Evolutionary conservation across 768 basidiomycete species (phyloP).

Genomic region (Cystofilobasidium bisporidii): DNA sequence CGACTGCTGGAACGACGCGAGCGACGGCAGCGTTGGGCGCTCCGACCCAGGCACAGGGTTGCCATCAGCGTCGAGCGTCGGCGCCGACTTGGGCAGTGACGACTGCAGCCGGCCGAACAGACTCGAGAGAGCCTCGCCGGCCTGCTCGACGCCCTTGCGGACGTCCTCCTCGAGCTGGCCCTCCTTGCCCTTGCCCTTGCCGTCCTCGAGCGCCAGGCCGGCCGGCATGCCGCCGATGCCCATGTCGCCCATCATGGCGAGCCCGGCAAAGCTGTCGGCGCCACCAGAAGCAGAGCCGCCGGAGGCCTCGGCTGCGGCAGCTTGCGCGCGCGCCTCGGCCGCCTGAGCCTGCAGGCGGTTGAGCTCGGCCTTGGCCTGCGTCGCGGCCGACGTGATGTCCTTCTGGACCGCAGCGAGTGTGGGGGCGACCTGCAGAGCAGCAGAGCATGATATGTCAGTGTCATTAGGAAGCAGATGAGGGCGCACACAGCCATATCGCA

Average conservation of each 20-base stretch:
- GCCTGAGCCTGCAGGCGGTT: conserved; percentile 25
- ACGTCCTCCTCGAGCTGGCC: conserved; percentile 8
- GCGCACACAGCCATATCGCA: too few relatives aligned
- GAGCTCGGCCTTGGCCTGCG: conserved; percentile 25
- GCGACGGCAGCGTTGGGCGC: conserved; percentile 33
- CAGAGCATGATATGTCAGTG: not conserved
- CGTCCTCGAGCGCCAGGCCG: not conserved
- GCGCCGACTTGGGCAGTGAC: conserved; percentile 8
- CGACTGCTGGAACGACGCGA: conserved; percentile 30
- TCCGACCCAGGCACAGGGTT: conserved; percentile 16
- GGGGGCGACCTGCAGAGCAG: conserved; percentile 23
- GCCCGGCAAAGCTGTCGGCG: conserved; percentile 1
- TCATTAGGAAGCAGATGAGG: too few relatives aligned
- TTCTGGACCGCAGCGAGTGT: conserved; percentile 25
- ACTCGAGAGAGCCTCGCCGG: conserved; percentile 1
- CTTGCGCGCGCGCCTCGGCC: conserved; percentile 18
- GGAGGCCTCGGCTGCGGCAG: not conserved
- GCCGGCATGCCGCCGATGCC: conserved; percentile 9
- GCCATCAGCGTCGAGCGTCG: not conserved
- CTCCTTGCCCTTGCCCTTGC: conserved; percentile 38
- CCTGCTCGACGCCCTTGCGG: conserved; percentile 3
- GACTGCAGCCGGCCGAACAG: conserved; percentile 21
- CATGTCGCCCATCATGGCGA: conserved; percentile 12
- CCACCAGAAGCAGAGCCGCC: not conserved
- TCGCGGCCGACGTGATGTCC: conserved; percentile 16